Percentiles rank a stretch among this genome's conserved stretches.
Evolutionary conservation across 495 filamentous ascomycete species (phyloP).

Genomic region (Penicillium cataractarum): DNA sequence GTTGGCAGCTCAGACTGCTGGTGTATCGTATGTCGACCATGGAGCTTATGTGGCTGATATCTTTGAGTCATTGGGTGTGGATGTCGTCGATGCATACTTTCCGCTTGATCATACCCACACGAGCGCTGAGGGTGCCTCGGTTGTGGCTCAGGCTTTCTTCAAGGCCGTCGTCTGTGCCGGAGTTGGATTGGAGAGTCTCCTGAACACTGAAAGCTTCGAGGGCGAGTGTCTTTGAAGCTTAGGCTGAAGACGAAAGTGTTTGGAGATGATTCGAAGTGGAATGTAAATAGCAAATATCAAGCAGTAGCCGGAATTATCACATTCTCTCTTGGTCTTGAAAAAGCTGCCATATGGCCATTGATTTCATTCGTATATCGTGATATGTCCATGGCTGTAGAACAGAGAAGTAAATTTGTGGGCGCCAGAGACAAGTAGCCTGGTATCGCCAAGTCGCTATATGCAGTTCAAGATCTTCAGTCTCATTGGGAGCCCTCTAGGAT

Average conservation of each 20-base stretch:
- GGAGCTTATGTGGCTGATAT: conserved; percentile 57
- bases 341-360: background rate
- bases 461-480: background rate
- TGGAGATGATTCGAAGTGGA: too few species aligned
- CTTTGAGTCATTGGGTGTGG: conserved; percentile 51
- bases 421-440: background rate
- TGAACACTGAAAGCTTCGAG: conserved; percentile 35
- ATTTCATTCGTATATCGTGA: conserved; percentile 9
- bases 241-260: too few species aligned
- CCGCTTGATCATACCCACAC: conserved; percentile 70
- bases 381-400: conserved; percentile 21
- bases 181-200: conserved; percentile 36
- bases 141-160: conserved; percentile 63
- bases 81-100: conserved; percentile 54
- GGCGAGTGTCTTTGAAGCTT: conserved; percentile 32
- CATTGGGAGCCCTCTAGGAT: conserved; percentile 41
- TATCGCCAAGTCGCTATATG: background rate
- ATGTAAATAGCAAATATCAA: background rate
- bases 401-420: background rate
- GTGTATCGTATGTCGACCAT: conserved; percentile 63
- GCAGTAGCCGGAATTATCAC: background rate
- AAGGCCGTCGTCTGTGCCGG: conserved; percentile 57
- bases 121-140: conserved; percentile 57
- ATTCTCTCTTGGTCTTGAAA: background rate
- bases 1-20: conserved; percentile 48